Conservation (phyloP, 805 yeast genomes). For the Blastobotrys terrestris region DNA sequence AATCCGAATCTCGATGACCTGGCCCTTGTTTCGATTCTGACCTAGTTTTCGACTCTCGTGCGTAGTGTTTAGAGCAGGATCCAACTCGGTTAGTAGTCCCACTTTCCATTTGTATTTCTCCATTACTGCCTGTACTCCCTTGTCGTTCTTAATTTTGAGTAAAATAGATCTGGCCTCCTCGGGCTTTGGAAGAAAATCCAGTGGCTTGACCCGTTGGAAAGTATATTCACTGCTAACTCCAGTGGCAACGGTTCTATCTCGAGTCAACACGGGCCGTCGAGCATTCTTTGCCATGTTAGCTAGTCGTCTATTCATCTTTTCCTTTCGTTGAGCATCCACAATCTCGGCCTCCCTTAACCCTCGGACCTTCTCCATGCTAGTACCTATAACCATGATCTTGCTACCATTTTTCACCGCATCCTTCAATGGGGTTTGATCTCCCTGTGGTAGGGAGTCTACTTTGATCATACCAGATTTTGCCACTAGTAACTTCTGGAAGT, state of each 20-base stretch:
- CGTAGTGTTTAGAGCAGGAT: constrained; percentile 33
- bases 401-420: constrained; percentile 14
- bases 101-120: constrained; percentile 31
- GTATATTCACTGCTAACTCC: constrained; percentile 23
- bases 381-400: constrained; percentile 29
- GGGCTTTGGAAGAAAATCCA: constrained; percentile 28
- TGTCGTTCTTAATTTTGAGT: constrained; percentile 29
- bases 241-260: constrained; percentile 10
- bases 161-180: constrained; percentile 27
- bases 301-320: constrained; percentile 13
- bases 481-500: constrained; percentile 27
- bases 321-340: constrained; percentile 17
- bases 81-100: constrained; percentile 33
- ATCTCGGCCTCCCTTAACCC: constrained; percentile 21
- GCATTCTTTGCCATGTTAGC: constrained; percentile 11
- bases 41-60: constrained; percentile 28
- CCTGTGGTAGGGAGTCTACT: constrained; percentile 10
- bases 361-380: constrained; percentile 22
- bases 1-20: constrained; percentile 32
- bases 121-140: constrained; percentile 34
- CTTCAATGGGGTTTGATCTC: constrained; percentile 11
- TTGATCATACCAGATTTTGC: constrained; percentile 25
- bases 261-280: constrained; percentile 11
- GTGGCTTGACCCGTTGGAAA: constrained; percentile 27
- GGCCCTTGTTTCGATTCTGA: constrained; percentile 31